Conservation (phyloP, 805 yeast species). For the Ogataea siamensis region DNA sequence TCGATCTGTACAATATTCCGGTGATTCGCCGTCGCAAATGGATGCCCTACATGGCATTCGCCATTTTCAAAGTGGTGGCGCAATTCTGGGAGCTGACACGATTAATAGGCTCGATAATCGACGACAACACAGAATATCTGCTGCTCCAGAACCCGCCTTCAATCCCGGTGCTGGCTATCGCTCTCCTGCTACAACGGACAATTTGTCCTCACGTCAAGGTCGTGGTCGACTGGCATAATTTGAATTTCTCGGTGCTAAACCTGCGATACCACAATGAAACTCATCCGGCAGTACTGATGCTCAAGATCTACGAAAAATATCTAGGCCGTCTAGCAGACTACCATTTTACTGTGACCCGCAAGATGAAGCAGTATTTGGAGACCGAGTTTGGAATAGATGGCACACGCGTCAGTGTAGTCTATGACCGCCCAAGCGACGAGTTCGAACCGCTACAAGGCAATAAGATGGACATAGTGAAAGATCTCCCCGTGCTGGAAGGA, state of each 20-base stretch:
- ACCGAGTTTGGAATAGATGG: constrained; percentile 51
- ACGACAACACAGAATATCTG: constrained; percentile 60
- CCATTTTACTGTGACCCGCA: constrained; percentile 77
- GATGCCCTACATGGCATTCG: constrained; percentile 59
- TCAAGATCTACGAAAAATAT: constrained; percentile 59
- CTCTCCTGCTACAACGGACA: constrained; percentile 50
- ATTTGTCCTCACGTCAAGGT: constrained; percentile 51
- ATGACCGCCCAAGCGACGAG: constrained; percentile 79
- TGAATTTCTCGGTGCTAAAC: constrained; percentile 80
- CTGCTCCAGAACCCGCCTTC: constrained; percentile 92
- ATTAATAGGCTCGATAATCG: constrained; percentile 53
- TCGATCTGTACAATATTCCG: constrained; percentile 44
- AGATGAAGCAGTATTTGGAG: constrained; percentile 62
- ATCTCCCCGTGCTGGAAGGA: constrained; percentile 34
- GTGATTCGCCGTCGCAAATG: constrained; percentile 37
- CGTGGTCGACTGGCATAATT: constrained; percentile 94
- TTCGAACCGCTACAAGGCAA: constrained; percentile 51
- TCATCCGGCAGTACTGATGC: constrained; percentile 61
- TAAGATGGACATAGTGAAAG: constrained; percentile 33
- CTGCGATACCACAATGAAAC: constrained; percentile 51
- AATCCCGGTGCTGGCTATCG: constrained; percentile 72
- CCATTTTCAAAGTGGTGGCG: constrained; percentile 50
- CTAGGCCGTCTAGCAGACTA: constrained; percentile 65
- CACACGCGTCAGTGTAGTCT: constrained; percentile 58
- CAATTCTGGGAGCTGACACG: constrained; percentile 51